phyloP scores from a whole-genome alignment of 164 flowering plant species.

The Liquidambar formosana region DNA sequence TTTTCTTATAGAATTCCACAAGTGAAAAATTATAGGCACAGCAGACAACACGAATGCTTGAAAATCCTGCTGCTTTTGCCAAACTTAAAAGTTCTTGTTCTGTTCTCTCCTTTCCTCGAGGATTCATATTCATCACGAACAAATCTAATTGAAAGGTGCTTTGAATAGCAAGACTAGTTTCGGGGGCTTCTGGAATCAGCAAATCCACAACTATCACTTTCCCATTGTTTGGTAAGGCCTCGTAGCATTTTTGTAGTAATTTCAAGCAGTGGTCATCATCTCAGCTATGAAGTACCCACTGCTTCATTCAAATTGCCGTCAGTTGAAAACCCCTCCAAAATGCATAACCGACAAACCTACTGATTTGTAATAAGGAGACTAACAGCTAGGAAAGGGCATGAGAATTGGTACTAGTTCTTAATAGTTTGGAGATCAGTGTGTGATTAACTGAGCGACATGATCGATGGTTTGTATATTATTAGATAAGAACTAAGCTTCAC shows the following conservation, averaged over 20 bases:
- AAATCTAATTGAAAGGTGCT: slow-evolving; percentile 18
- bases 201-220: not conserved
- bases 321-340: too few relatives aligned
- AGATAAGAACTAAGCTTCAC: too few relatives aligned
- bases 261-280: not conserved
- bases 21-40: slow-evolving; percentile 16
- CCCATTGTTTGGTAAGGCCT: not conserved
- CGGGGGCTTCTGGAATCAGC: not conserved
- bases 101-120: slow-evolving; percentile 33
- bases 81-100: slow-evolving; percentile 21
- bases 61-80: slow-evolving; percentile 29
- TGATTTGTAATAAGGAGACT: too few relatives aligned
- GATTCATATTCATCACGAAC: slow-evolving; percentile 14
- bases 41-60: not conserved
- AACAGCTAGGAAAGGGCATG: too few relatives aligned
- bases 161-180: not conserved
- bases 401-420: too few relatives aligned
- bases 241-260: not conserved
- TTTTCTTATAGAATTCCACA: slow-evolving; percentile 29
- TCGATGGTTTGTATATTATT: too few relatives aligned
- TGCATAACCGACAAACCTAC: too few relatives aligned
- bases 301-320: not conserved
- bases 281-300: not conserved
- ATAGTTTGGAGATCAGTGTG: too few relatives aligned
- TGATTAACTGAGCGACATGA: too few relatives aligned